A percentile compares a stretch with the other conserved stretches of the same genome.
Evolutionary conservation across 2,329 filamentous ascomycete species (phyloP).

Genomic region (Juglanconis oblonga): DNA sequence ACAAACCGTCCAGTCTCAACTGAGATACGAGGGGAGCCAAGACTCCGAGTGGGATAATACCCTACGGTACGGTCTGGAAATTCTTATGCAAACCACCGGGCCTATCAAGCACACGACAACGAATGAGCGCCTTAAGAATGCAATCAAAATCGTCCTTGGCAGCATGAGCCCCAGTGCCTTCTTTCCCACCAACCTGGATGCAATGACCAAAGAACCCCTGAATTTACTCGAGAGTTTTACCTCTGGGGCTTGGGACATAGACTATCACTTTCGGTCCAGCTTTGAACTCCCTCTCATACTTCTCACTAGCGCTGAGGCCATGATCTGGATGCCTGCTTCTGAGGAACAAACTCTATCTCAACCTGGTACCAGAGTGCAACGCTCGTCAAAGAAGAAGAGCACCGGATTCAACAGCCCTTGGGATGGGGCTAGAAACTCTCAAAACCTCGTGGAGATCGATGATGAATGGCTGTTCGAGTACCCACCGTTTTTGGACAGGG

Average conservation of each 20-base stretch:
- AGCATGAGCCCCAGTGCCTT: neutral
- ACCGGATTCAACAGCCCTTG: conserved; percentile 11
- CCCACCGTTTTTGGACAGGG: conserved; percentile 15
- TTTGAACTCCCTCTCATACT: no score
- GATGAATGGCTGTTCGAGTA: conserved; percentile 23
- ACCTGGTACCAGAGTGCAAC: no score
- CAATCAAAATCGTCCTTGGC: no score
- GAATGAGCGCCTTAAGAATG: no score
- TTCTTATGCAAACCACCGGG: neutral
- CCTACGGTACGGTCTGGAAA: conserved; percentile 12
- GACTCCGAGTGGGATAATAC: conserved; percentile 14
- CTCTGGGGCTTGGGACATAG: no score
- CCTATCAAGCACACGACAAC: neutral
- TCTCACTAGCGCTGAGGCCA: no score
- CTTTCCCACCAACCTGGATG: neutral
- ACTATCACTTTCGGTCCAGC: no score
- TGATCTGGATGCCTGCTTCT: no score
- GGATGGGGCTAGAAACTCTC: conserved; percentile 6
- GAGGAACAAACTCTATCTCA: no score
- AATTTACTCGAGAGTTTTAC: no score
- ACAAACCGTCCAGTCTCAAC: conserved; percentile 15
- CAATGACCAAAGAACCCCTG: no score
- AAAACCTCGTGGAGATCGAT: neutral
- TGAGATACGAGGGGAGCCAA: conserved; percentile 9
- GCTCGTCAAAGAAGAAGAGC: conserved; percentile 5